Conservation (phyloP, 179 eudicot species). For the Silene coronaria region DNA sequence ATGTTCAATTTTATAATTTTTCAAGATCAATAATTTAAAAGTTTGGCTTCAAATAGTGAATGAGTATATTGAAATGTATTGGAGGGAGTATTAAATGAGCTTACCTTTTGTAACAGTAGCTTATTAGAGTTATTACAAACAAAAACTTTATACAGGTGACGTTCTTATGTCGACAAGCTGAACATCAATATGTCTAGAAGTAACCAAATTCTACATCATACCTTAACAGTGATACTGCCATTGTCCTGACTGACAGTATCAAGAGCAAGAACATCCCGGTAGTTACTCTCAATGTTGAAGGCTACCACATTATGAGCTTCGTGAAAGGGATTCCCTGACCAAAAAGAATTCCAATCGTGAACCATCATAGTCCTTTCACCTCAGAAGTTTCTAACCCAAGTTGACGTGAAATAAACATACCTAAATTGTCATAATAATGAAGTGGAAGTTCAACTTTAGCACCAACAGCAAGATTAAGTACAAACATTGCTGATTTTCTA, state of each 20-base stretch:
- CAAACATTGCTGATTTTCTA: conserved; percentile 32
- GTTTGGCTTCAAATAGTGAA: too few relatives aligned
- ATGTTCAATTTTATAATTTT: too few relatives aligned
- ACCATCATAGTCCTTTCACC: conserved; percentile 7
- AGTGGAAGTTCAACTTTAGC: conserved; percentile 57
- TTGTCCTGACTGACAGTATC: conserved; percentile 33
- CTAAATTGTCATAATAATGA: conserved; percentile 49
- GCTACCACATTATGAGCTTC: conserved; percentile 53
- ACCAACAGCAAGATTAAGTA: conserved; percentile 56
- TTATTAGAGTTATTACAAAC: not conserved
- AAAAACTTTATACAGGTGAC: not conserved
- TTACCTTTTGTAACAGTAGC: not conserved
- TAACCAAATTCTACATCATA: conserved; percentile 17
- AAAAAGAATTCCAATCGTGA: conserved; percentile 14
- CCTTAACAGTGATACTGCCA: conserved; percentile 54
- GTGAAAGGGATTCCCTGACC: conserved; percentile 63
- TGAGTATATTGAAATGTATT: too few relatives aligned
- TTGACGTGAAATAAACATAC: conserved; percentile 25
- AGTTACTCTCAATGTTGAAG: conserved; percentile 57
- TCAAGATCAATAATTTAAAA: too few relatives aligned
- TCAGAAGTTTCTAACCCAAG: conserved; percentile 3
- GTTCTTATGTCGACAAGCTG: not conserved
- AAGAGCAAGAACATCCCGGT: conserved; percentile 53
- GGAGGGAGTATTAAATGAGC: not conserved
- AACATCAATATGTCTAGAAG: conserved; percentile 2